Evolutionary conservation across 179 eudicot genomes (phyloP).

Genomic region (Camellia oleifera): DNA sequence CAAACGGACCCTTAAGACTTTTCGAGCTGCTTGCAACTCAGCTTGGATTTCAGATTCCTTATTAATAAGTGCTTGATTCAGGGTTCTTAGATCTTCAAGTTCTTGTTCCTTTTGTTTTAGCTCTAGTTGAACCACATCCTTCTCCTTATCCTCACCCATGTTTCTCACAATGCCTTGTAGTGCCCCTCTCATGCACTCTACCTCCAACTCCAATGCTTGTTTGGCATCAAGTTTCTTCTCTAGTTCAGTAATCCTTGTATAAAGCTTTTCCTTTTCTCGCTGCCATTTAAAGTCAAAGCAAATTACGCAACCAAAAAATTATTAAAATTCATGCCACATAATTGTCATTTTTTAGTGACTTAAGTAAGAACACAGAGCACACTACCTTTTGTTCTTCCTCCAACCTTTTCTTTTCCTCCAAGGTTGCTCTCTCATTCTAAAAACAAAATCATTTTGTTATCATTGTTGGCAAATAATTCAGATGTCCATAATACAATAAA

Average conservation of each 20-base stretch:
- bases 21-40: constrained; percentile 72
- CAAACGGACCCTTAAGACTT: no score
- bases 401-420: constrained; percentile 17
- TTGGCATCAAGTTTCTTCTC: constrained; percentile 62
- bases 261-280: constrained; percentile 66
- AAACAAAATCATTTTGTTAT: neutral
- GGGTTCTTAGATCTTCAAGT: constrained; percentile 37
- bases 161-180: constrained; percentile 51
- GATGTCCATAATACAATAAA: neutral
- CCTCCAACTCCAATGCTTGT: constrained; percentile 75
- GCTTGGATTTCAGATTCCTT: constrained; percentile 60
- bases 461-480: constrained; percentile 7
- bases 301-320: neutral
- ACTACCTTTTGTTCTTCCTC: constrained; percentile 17
- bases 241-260: constrained; percentile 45
- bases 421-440: constrained; percentile 18
- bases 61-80: constrained; percentile 47
- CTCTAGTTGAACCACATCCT: constrained; percentile 44
- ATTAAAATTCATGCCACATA: neutral
- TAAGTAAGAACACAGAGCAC: neutral
- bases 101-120: constrained; percentile 68
- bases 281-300: constrained; percentile 19
- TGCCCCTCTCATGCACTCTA: constrained; percentile 60
- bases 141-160: constrained; percentile 39
- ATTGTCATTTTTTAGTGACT: neutral